Evolutionary conservation across 345 rosid genomes (phyloP), one percentile per base, ranked within the genome.

Genomic region (Arabis hirsuta): DNA sequence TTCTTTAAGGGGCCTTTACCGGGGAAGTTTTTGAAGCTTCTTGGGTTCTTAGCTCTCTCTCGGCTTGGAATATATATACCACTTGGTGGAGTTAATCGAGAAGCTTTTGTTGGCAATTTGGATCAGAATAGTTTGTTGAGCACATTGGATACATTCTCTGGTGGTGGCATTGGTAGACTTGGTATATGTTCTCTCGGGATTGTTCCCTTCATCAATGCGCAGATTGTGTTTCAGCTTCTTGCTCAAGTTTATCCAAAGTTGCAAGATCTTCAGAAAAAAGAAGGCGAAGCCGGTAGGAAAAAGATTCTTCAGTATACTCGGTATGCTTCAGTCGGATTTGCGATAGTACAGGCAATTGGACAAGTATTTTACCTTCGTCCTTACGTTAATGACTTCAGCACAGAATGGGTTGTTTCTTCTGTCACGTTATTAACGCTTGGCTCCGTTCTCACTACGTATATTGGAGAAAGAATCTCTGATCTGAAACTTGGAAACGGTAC

Each of bases 281-380:
- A 95, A 88, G 99, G 99, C 13, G 97, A 95, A 86, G 96, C 97
- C 0, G 99, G 99, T 57, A 90, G 99, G 53, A 95, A 95, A 82
- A 95, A 91, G 79, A 73, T 95, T 75, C 92, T 91, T 55, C 91
- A 95, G 85, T 91, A 95, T 65, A 91, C 96, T 67, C 84, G 85
- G 45, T 91, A 95, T 60, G 97, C 96, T 78, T 95, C 99, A 4
- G 97, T 95, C 22, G 99, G 93, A 46, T 95, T 95, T 44, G 96
- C 97, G 12, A 68, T 91, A 65, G 97, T 91, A 43, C 92, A 91
- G 83, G 96, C 99, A 6, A 87, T 95, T 36, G 99, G 97, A 43
- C 99, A 95, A 82, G 96, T 88, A 52, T 75, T 95, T 75, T 91
- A 75, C 79, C 93, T 95, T 43, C 93, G 96, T 74, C 96, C 99